Percentiles rank a stretch among this genome's conserved stretches.
Conservation (phyloP, 257 asterid species). For the Solanum sitiens region DNA sequence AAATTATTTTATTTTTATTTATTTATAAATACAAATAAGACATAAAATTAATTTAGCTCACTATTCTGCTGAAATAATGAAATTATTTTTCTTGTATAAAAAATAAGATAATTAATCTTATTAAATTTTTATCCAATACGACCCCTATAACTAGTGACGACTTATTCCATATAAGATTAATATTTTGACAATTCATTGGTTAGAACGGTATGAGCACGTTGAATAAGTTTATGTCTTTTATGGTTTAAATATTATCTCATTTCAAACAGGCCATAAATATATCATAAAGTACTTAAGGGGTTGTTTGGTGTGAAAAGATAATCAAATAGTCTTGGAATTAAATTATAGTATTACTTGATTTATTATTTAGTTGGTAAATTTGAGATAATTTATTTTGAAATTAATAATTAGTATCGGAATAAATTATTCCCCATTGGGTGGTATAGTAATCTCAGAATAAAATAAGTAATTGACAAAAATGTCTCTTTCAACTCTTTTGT, state of each 20-base stretch:
- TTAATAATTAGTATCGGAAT: too few relatives aligned
- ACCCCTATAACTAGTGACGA: not conserved
- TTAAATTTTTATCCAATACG: not conserved
- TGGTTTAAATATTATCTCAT: not conserved
- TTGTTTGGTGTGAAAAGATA: too few relatives aligned
- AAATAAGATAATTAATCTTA: not conserved
- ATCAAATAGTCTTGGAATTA: too few relatives aligned
- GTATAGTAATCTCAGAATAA: too few relatives aligned
- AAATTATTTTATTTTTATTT: not conserved
- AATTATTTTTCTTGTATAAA: not conserved
- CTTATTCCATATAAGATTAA: not conserved
- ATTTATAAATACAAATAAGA: not conserved
- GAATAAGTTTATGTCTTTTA: not conserved
- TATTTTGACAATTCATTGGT: not conserved
- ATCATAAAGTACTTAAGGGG: not conserved
- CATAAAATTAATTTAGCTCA: not conserved
- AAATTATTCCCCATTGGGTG: too few relatives aligned
- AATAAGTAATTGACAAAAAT: too few relatives aligned
- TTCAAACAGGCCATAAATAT: not conserved
- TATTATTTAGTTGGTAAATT: too few relatives aligned
- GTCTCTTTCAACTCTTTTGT: too few relatives aligned
- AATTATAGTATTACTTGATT: too few relatives aligned
- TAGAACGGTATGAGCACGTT: not conserved
- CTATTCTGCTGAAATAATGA: not conserved
- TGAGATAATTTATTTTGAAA: too few relatives aligned